Base-by-base conservation (phyloP, 108 stramenopile species). In the Parietichytrium sp. region DNA sequence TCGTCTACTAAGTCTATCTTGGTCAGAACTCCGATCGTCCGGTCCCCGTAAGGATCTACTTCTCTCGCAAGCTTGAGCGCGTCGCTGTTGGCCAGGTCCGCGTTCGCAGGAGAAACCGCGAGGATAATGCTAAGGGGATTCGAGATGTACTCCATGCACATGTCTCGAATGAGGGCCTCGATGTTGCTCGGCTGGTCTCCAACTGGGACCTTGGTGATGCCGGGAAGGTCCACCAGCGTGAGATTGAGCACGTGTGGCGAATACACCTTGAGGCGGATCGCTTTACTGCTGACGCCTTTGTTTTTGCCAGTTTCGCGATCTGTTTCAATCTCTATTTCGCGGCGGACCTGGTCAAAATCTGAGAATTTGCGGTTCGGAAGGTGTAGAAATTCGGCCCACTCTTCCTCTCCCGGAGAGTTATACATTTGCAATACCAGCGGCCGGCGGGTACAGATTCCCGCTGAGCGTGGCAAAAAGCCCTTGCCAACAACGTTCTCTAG, bases 1-100 rank as follows among this genome's bases (percentile, higher is more conserved):
- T 93, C 93, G 87, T 98, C 98, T 96, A 99, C 96, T 49, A 98
- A 87, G 86, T 99, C 98, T 15, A 97, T 83, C 87, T 99, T 99
- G 29, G 97, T 99, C 29, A 99, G 81, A 4, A 99, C 97, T 6
- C 98, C 98, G 79, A 99, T 92, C 7, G 98, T 99, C 20, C 98
- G 88, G 81, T 93, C 94, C 6, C 95, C 95, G 54, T 87, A 81
- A 0, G 95, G 95, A 83, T 96, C 97, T 26, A 93, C 95, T 6
- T 90, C 89, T 54, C 95, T 87, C 8, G 98, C 98, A 82, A 99
- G 81, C 83, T 95, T 94, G 54, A 99, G 79, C 3, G 97, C 97
- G 83, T 98, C 98, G 55, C 92, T 93, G 83, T 97, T 99, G 50
- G 96, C 96, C 48, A 99, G 80, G 88, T 99, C 98, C 3, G 92